phyloP scores from a whole-genome alignment of 75 land plant genomes.

The Selaginella tamariscina region DNA sequence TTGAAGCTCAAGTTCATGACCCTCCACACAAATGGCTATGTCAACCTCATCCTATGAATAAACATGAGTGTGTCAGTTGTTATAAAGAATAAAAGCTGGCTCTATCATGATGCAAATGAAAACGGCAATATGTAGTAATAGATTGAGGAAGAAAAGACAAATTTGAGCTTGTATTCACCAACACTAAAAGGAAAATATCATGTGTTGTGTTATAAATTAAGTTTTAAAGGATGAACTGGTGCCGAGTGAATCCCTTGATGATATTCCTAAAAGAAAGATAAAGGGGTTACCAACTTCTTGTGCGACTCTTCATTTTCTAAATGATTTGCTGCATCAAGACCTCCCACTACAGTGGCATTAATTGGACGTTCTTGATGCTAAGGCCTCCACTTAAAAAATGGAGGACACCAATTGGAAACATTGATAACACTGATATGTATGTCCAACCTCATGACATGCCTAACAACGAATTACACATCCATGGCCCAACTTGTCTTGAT shows the following conservation, averaged over 20 bases:
- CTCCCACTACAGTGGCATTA: not conserved
- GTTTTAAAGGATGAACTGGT: not conserved
- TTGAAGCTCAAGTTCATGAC: not conserved
- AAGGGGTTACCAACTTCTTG: not conserved
- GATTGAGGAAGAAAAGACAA: not conserved
- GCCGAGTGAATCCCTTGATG: conserved; percentile 1
- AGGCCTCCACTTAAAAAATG: not conserved
- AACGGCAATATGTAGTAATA: not conserved
- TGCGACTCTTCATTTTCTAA: not conserved
- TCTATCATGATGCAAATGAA: not conserved
- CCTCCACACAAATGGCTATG: not conserved
- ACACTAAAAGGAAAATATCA: not conserved
- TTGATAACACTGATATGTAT: not conserved
- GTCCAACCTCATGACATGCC: not conserved
- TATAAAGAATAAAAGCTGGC: not conserved
- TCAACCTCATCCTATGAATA: not conserved
- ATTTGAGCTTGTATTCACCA: not conserved
- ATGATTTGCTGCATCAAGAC: not conserved
- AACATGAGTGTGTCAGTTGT: not conserved
- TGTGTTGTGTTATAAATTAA: not conserved
- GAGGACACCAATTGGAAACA: not conserved
- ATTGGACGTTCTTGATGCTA: not conserved
- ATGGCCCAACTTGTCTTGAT: not conserved
- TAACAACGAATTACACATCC: not conserved
- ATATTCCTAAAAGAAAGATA: not conserved